Evolutionary conservation across 345 rosid species (phyloP).

Genomic region (Sonneratia alba): DNA sequence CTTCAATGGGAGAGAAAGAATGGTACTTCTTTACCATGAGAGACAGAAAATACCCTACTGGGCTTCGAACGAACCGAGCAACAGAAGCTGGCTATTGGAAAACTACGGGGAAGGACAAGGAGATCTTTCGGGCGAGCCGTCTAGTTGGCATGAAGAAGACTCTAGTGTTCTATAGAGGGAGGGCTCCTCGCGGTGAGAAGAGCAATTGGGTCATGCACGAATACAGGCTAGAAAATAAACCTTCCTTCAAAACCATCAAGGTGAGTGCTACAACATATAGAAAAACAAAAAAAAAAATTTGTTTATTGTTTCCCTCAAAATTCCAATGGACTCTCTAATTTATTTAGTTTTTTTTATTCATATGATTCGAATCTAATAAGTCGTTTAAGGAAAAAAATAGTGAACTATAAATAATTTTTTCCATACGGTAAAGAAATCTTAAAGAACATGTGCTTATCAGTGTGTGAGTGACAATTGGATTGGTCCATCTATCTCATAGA

Average conservation of each 20-base stretch:
- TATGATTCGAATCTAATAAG: no score
- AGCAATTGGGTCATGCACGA: constrained; percentile 99
- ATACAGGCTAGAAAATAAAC: constrained; percentile 67
- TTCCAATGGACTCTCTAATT: no score
- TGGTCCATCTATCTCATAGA: no score
- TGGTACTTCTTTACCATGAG: constrained; percentile 90
- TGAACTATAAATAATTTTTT: no score
- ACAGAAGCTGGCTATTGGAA: constrained; percentile 97
- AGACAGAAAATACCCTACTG: constrained; percentile 91
- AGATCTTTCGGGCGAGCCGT: constrained; percentile 46
- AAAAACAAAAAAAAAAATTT: no score
- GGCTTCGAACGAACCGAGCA: constrained; percentile 89
- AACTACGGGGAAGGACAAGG: constrained; percentile 88
- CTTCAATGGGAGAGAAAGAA: constrained; percentile 95
- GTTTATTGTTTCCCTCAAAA: no score
- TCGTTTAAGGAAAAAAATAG: no score
- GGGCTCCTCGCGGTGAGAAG: constrained; percentile 94
- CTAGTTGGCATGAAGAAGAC: constrained; percentile 97
- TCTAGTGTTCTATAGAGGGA: constrained; percentile 85
- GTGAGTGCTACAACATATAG: background rate
- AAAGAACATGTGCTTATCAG: no score
- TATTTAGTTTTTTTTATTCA: no score
- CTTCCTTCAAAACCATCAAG: constrained; percentile 50
- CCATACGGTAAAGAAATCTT: no score
- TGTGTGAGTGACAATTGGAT: no score